A percentile compares a stretch with the other conserved stretches of the same genome.
Evolutionary conservation across 768 basidiomycete genomes (phyloP).

Genomic region (Boletus rubroflammeus): DNA sequence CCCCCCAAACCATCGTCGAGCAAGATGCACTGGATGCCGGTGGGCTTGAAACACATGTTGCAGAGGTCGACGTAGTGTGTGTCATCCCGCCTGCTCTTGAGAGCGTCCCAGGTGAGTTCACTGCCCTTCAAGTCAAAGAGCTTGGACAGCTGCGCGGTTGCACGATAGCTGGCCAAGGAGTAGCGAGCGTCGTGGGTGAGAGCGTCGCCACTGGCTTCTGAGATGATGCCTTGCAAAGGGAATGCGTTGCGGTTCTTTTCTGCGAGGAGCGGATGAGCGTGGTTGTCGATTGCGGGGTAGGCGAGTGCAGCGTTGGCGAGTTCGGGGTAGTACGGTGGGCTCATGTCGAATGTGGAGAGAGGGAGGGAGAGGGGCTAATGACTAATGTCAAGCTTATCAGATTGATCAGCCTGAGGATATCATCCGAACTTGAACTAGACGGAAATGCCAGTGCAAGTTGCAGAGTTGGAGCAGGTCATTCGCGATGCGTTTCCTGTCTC

Average conservation of each 20-base stretch:
- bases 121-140: conserved; percentile 41
- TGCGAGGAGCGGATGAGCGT: conserved; percentile 68
- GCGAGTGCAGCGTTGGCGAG: conserved; percentile 18
- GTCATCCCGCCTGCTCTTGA: conserved; percentile 45
- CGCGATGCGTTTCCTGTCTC: conserved; percentile 58
- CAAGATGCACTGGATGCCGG: conserved; percentile 64
- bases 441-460: conserved; percentile 57
- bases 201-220: conserved; percentile 57
- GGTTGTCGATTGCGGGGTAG: conserved; percentile 72
- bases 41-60: conserved; percentile 46
- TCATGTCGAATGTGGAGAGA: conserved; percentile 4
- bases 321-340: conserved; percentile 14
- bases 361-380: background rate
- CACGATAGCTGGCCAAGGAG: conserved; percentile 59
- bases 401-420: conserved; percentile 1
- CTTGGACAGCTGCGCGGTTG: conserved; percentile 50
- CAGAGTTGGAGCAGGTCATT: conserved; percentile 59
- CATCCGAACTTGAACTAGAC: background rate
- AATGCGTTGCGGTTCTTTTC: conserved; percentile 41
- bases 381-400: conserved; percentile 13
- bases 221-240: conserved; percentile 61
- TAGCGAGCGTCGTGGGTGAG: conserved; percentile 47
- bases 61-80: conserved; percentile 59
- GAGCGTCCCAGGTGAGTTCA: conserved; percentile 51
- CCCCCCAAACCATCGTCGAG: conserved; percentile 72